These are phyloP conservation scores for Dendrobium chrysotoxum DNA, from an alignment of 106 monocot genomes.

Conservation along the genomic window DNA sequence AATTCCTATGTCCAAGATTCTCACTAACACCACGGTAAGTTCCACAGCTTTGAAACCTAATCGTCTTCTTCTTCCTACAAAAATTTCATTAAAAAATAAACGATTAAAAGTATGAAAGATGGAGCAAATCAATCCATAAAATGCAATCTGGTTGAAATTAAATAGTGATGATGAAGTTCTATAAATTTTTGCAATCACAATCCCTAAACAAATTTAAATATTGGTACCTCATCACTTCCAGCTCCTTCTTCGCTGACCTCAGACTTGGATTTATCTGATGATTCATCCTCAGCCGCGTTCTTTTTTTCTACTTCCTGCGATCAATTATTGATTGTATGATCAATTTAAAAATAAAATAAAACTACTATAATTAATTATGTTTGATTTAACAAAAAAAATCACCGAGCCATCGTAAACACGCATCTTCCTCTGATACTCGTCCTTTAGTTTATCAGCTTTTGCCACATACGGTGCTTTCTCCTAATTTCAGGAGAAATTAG, in stretches of 20 bases:
- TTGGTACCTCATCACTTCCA: neutral
- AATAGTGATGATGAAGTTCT: no score
- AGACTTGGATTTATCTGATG: constrained; percentile 6
- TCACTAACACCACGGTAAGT: no score
- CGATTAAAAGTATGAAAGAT: no score
- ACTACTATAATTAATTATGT: neutral
- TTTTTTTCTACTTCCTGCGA: neutral
- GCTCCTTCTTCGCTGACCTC: constrained; percentile 2
- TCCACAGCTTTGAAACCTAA: no score
- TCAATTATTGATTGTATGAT: no score
- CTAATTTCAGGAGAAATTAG: constrained; percentile 14
- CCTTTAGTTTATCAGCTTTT: constrained; percentile 79
- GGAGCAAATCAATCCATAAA: no score
- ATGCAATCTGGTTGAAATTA: no score
- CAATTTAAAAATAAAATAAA: neutral
- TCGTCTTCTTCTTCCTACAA: no score
- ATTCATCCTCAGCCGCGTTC: neutral
- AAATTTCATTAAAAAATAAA: no score
- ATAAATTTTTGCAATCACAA: no score
- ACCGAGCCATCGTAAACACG: constrained; percentile 40
- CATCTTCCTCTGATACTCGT: constrained; percentile 60
- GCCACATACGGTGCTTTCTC: constrained; percentile 77
- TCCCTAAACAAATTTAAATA: no score
- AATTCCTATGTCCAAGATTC: no score
- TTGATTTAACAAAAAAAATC: neutral